These are phyloP conservation scores for Lanmaoa pseudosensibilis DNA, from an alignment of 768 basidiomycete species.

Conservation along the genomic window DNA sequence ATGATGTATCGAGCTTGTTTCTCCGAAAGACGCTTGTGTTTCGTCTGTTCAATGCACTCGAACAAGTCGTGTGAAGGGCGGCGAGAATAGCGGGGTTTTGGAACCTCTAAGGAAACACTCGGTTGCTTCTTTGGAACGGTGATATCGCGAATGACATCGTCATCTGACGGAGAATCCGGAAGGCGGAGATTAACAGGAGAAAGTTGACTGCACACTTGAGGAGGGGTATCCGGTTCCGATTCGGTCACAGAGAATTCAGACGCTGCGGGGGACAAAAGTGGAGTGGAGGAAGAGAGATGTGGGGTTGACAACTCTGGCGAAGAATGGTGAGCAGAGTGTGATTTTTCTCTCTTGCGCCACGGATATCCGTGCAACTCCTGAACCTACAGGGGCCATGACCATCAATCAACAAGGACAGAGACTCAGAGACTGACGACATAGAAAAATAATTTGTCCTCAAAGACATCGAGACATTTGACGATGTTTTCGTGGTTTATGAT, in stretches of 20 bases:
- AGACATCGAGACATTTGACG: conserved; percentile 80
- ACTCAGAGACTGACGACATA: conserved; percentile 65
- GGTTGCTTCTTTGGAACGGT: conserved; percentile 12
- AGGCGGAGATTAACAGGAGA: conserved; percentile 20
- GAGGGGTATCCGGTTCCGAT: conserved; percentile 47
- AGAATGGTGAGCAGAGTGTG: conserved; percentile 23
- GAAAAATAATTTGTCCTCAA: conserved; percentile 80
- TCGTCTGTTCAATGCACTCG: conserved; percentile 90
- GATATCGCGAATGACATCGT: conserved; percentile 7
- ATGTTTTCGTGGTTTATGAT: conserved; percentile 78
- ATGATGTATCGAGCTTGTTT: conserved; percentile 80
- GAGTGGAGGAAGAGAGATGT: conserved; percentile 40
- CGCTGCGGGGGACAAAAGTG: conserved; percentile 57
- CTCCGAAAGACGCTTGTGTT: conserved; percentile 77
- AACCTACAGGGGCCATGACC: conserved; percentile 47
- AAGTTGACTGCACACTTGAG: conserved; percentile 29
- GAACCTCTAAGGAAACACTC: conserved; percentile 14
- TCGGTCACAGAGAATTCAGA: conserved; percentile 47
- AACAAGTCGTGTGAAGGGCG: conserved; percentile 90
- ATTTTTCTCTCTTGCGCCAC: conserved; percentile 59
- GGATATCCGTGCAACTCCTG: conserved; percentile 93
- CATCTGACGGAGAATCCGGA: conserved; percentile 12
- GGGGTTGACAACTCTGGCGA: conserved; percentile 28
- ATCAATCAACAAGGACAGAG: conserved; percentile 2
- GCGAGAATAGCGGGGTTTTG: conserved; percentile 52